Evolutionary conservation across 768 basidiomycete genomes (phyloP).

Genomic region (button mushroom (Agaricus bisporus)): DNA sequence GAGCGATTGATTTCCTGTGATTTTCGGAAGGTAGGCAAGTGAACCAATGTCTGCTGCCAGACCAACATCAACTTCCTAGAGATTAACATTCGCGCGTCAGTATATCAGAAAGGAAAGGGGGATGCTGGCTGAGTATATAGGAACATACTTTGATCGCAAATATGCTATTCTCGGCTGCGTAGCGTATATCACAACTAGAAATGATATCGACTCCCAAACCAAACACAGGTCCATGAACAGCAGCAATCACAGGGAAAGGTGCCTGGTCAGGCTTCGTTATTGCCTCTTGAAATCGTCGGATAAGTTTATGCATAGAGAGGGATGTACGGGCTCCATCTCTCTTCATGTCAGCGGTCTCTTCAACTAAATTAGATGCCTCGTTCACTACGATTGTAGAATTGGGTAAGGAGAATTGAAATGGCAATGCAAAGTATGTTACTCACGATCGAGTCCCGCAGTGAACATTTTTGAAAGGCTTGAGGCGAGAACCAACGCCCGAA

Average conservation of each 20-base stretch:
- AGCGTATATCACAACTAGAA: conserved; percentile 71
- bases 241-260: conserved; percentile 77
- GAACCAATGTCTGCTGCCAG: conserved; percentile 87
- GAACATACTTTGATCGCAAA: conserved; percentile 69
- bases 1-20: conserved; percentile 68
- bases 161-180: conserved; percentile 50
- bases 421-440: conserved; percentile 12
- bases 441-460: conserved; percentile 81
- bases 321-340: conserved; percentile 50
- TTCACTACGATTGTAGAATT: conserved; percentile 18
- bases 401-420: background rate
- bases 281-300: conserved; percentile 61
- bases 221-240: conserved; percentile 67
- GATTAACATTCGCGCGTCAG: background rate
- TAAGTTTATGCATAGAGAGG: conserved; percentile 37
- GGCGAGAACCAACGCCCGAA: conserved; percentile 69
- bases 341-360: conserved; percentile 15
- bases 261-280: conserved; percentile 65
- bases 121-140: conserved; percentile 17
- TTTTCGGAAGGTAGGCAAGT: conserved; percentile 74
- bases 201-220: conserved; percentile 80
- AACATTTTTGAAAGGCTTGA: conserved; percentile 69
- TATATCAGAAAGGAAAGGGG: conserved; percentile 25
- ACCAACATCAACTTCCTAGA: conserved; percentile 80
- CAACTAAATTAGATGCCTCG: conserved; percentile 22